Evolutionary conservation across 164 flowering plant species (phyloP).

Genomic region (Chimonanthus praecox): DNA sequence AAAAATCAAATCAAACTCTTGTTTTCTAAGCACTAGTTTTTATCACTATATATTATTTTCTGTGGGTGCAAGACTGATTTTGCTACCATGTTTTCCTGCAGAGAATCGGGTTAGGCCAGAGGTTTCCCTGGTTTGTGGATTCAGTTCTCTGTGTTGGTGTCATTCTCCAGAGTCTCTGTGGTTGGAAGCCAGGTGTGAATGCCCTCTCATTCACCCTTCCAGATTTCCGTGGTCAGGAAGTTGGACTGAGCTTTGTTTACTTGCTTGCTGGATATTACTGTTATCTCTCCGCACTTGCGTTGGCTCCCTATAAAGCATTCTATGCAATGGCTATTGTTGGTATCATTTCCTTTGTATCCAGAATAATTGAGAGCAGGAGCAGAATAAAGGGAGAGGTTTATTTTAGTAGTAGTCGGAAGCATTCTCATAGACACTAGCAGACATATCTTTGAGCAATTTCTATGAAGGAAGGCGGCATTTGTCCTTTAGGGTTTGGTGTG

Average conservation of each 20-base stretch:
- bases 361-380: slow-evolving; percentile 40
- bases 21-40: too few relatives aligned
- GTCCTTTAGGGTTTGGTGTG: too few relatives aligned
- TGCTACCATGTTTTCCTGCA: slow-evolving; percentile 32
- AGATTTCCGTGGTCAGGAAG: slow-evolving; percentile 31
- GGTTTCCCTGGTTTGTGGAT: slow-evolving; percentile 75
- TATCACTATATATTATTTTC: too few relatives aligned
- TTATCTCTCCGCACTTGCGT: slow-evolving; percentile 57
- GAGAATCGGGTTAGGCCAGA: slow-evolving; percentile 65
- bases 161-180: slow-evolving; percentile 65
- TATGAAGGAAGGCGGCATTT: too few relatives aligned
- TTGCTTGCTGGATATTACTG: slow-evolving; percentile 64
- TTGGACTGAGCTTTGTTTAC: slow-evolving; percentile 53
- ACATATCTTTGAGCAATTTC: background rate
- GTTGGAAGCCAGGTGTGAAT: slow-evolving; percentile 54
- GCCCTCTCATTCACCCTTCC: slow-evolving; percentile 41
- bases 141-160: slow-evolving; percentile 66
- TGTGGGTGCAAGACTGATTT: background rate
- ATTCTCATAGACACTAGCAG: slow-evolving; percentile 66
- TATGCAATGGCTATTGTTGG: slow-evolving; percentile 83
- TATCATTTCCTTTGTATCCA: slow-evolving; percentile 37
- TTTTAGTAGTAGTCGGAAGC: slow-evolving; percentile 47
- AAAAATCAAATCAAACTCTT: too few relatives aligned
- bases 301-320: slow-evolving; percentile 71
- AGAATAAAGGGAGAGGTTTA: slow-evolving; percentile 44